Base-by-base conservation (phyloP, 2,329 filamentous ascomycete species). In the Cercospora zeae-maydis region DNA sequence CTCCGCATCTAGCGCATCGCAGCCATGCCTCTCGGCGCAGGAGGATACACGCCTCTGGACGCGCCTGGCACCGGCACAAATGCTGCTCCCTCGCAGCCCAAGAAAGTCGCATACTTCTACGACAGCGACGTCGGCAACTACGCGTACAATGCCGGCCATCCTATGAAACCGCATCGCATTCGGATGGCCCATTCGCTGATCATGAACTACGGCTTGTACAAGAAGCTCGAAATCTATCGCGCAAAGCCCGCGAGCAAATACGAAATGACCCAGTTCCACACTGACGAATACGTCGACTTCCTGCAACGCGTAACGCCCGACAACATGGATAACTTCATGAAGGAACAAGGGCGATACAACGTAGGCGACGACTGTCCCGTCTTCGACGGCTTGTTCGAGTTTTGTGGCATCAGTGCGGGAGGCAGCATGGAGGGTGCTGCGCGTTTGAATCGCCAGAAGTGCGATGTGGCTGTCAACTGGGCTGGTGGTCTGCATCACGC, bases 71-170 rank as follows among this genome's bases (percentile, higher is more conserved):
- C 77, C 27, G 79, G 78, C 63, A 70, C 77, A 58, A 83, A 84
- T 75, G 81, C 81, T 58, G 73, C 79, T 11, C 58, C 72, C 51
- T 79, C 79, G 27, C 80, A 81, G 70, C 84, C 84, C 75, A 96
- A 95, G 80, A 92, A 93, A 75, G 91, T 98, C 63, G 93, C 93
- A 61, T 98, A 98, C 80, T 98, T 98, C 78, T 98, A 98, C 83
- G 93, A 98, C 75, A 96, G 91, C 2, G 93, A 98, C 79, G 95
- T 98, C 75, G 93, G 93, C 68, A 98, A 98, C 78, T 98, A 97
- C 81, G 93, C 93, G 75, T 98, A 98, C 75, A 92, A 96, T 62
- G 83, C 85, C 11, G 84, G 84, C n/a, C 85, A 83, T 77, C 85
- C 86, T 34, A 88, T 88, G 86, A 88, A 88, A 76, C 85, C 85